phyloP scores from a whole-genome alignment of 2,329 filamentous ascomycete species.

The Botrytis fragariae region DNA sequence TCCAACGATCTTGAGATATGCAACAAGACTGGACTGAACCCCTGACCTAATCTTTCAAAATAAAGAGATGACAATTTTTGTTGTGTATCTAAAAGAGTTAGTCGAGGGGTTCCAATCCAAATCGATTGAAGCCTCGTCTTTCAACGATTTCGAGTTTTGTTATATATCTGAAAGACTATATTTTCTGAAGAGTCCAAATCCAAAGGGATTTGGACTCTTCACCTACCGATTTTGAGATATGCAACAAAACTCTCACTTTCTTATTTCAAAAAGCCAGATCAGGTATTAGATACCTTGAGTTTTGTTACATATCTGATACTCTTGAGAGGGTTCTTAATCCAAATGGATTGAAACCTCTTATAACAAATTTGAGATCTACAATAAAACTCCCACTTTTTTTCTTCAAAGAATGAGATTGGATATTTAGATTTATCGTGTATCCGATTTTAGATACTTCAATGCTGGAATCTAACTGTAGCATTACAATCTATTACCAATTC shows the following conservation, averaged over 20 bases:
- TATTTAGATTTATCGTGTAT: background rate
- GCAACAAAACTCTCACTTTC: background rate
- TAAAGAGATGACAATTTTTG: too few species aligned
- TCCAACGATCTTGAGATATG: background rate
- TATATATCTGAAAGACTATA: background rate
- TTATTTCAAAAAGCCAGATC: background rate
- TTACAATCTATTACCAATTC: background rate
- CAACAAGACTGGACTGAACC: too few species aligned
- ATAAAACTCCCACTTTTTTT: rapidly evolving
- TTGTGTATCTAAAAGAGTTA: background rate
- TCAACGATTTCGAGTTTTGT: background rate
- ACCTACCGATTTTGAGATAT: background rate
- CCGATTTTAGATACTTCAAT: background rate
- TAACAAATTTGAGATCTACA: background rate
- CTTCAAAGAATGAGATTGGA: rapidly evolving
- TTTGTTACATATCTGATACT: background rate
- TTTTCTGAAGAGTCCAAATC: background rate
- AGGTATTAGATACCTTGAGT: background rate
- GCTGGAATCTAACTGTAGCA: background rate
- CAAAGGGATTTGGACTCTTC: background rate
- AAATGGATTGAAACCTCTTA: background rate
- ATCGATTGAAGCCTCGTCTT: too few species aligned
- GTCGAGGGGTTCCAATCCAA: background rate
- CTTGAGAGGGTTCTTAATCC: rapidly evolving
- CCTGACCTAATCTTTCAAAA: too few species aligned